Evolutionary conservation across 2,329 filamentous ascomycete species (phyloP), one percentile per base, ranked within the genome.

Genomic region (Coniochaeta hoffmannii): DNA sequence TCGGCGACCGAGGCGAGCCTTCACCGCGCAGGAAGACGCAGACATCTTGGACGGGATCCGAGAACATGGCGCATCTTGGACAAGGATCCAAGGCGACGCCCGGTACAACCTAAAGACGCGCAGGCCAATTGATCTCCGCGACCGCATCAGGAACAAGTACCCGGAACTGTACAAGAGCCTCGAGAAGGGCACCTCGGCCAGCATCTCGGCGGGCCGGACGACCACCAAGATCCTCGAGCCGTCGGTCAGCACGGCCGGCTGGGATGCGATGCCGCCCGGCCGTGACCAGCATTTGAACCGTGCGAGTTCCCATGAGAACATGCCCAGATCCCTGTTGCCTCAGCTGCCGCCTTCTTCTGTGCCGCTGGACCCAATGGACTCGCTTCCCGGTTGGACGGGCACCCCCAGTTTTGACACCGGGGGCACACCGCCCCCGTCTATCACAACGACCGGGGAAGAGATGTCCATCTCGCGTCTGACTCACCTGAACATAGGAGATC

Each of bases 101-200:
- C 73, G 73, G 28, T 85, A 82, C 66, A 73, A 82, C 57, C 70
- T 87, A n/a, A 76, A 78, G 4, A 79, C 67, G 57, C 73, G 83
- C 46, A 80, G 84, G 59, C 82, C 83, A 1, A 87, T 83, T 0
- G 83, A 87, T 62, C 66, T 87, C 53, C 74, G 83, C 58, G 83
- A 87, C 59, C 75, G 83, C 22, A 76, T 86, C 31, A 77, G 83
- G 44, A 87, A 86, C 67, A 85, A 83, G 61, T 84, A 83, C 60
- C 80, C 81, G 3, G 76, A 77, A 14, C 77, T 81, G 31, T 86
- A 82, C 61, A 73, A 76, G 24, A 71, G 72, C 54, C 80, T 82
- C 49, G 80, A 83, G 62, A 82, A 82, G 66, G 76, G 78, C 31
- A 70, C 72, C 4, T 74, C 79, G 55, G 74, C 76, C 49, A 64